Evolutionary conservation across 2,329 filamentous ascomycete species (phyloP), one percentile per base, ranked within the genome.

Genomic region (Exophiala sp.): DNA sequence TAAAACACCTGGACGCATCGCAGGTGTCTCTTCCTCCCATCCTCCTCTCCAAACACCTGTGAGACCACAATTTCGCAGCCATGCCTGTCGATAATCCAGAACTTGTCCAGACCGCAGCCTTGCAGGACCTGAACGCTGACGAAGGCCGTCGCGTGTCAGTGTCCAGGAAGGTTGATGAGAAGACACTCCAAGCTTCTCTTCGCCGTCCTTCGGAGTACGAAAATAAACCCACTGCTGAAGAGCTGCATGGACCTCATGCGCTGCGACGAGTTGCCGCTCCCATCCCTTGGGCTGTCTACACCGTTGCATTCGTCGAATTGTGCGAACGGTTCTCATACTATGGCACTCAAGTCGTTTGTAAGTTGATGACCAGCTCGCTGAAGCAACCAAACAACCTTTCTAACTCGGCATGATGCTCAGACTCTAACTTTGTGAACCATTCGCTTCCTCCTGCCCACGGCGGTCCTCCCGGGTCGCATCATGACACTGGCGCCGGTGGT

Each of bases 271-370:
- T 54, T 27, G 16, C 46, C n/a, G 56, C 45, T 38, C 48, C 48
- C 62, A 78, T 88, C 53, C 80, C 81, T 42, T 81, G 77, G 75
- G 70, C 75, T 47, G 77, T 83, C 50, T 88, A 81, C 68, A 82
- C 81, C 23, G 79, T 89, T 52, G 83, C 82, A 41, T 54, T 58
- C 29, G 43, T 58, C 53, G 85, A 88, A 68, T 70, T 87, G 50
- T 85, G 82, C 69, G 85, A 88, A 70, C 81, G 85, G 43, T 87
- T 86, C 69, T 84, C 82, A 11, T 88, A 87, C 76, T 88, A 88
- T 62, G 85, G 85, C 45, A 82, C 81, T 4, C 77, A 79, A 39
- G 76, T 82, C 24, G 73, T 86, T 23, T 86, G 51, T 54, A 47
- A 14, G 51, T 81, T 39, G 16, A 8, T 14, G 7, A n/a, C 6